Evolutionary conservation across 768 basidiomycete species (phyloP), one percentile per base, ranked within the genome.

Genomic region (Udeniomyces megalosporus): DNA sequence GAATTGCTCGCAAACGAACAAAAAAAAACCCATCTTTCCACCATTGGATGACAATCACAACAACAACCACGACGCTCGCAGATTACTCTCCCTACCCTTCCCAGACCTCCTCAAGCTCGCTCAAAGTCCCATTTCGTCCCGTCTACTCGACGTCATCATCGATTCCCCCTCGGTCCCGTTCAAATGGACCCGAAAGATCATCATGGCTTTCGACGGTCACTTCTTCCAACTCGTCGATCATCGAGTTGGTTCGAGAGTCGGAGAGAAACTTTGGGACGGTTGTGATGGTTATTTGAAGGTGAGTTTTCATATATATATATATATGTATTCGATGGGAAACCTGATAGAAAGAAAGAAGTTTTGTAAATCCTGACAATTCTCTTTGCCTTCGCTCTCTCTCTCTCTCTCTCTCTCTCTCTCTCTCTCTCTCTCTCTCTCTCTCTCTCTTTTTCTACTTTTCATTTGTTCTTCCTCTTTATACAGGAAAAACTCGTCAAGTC

Each of bases 211-310:
- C 69, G 79, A 20, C 32, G 87, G 84, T 6, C 80, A 84, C 63
- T 95, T 84, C 73, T 83, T 85, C 70, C 70, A 76, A 32, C 81
- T 99, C 35, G 86, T 86, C 5, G 86, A 92, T 70, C 89, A 96
- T 71, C 82, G 85, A 49, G 82, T 95, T 66, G 95, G 95, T 49
- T 88, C 87, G 68, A 79, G 89, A 51, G 83, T 97, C 0, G 87
- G 81, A 4, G 93, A 92, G 69, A 82, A 85, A n/a, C 87, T 85
- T 67, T 97, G 90, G 89, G 81, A 79, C 1, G 82, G 80, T 65
- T 84, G 86, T n/a, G 95, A 99, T 74, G 84, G 88, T 0, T 96
- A 86, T 74, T 79, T 95, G 67, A 91, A 86, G 77, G 90, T 91
- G 65, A 26, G 78, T 70, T 31, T 38, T n/a, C 14, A 24, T 45